Evolutionary conservation across 345 rosid genomes (phyloP), one percentile per base, ranked within the genome.

Genomic region (Syzygium oleosum): DNA sequence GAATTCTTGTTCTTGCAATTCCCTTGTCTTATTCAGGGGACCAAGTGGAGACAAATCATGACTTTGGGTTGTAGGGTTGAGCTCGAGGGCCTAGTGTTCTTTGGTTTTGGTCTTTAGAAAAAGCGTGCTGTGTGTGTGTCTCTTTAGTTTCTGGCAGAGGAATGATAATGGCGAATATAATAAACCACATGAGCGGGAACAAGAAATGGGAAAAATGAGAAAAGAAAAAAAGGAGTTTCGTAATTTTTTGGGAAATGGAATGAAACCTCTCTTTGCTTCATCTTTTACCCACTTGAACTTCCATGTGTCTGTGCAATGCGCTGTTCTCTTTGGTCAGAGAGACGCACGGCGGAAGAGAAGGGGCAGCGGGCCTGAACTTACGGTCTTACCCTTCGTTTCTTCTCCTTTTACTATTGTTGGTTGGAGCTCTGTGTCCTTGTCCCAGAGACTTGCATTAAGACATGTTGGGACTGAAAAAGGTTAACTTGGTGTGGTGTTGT

Each of bases 131-230:
- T 34, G 46, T 68, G 12, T 34, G 79, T 68, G 46, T 68, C 79
- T 68, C 79, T 68, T 73, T 73, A 73, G 49, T 73, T 38, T 73
- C 49, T 38, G 80, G 80, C 80, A 19, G 27, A 73, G 80, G 49
- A 73, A 73, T 73, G 80, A 73, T 34, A 34, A 65, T 65, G 16
- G 46, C 46, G 10, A 38, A 73, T 34, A 73, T 73, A 73, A 73
- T 73, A 34, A 73, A 34, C 14, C 25, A 38, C 4, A 34, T n/a
- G 73, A 58, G 65, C 65, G 25, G 13, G 11, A 2, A 25, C 25
- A 4, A 17, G 12, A 12, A 25, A 23, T 0, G 0, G 10, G 4
- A 34, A 19, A 2, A 17, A 17, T 43, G 0, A 7, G 0, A 3
- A 3, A 6, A n/a, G 8, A 65, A 4, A 4, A 34, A 65, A 34